phyloP scores from a whole-genome alignment of 345 rosid species.

The Chamaenerion angustifolium region DNA sequence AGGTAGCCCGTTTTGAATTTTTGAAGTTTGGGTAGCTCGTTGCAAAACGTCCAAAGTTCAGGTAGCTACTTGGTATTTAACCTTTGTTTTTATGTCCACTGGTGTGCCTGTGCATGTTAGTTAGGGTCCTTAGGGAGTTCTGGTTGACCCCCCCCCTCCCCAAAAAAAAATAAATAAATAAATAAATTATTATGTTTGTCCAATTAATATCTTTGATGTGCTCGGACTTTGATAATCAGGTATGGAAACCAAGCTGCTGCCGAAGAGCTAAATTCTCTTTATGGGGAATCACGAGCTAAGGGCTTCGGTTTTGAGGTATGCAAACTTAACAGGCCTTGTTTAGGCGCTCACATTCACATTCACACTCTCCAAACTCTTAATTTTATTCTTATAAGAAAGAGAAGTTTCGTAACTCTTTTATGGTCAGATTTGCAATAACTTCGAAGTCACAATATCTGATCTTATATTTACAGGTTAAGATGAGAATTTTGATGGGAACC shows the following conservation, averaged over 20 bases:
- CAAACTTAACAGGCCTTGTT: neutral
- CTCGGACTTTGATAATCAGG: constrained; percentile 19
- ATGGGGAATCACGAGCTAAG: constrained; percentile 62
- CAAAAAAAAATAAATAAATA: too few species aligned
- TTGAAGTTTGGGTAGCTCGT: too few species aligned
- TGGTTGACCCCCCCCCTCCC: too few species aligned
- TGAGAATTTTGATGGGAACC: constrained; percentile 94
- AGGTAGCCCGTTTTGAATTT: too few species aligned
- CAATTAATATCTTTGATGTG: neutral
- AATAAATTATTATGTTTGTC: constrained; percentile 1
- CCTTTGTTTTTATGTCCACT: too few species aligned
- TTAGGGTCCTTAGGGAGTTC: too few species aligned
- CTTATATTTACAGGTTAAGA: constrained; percentile 50
- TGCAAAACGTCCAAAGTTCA: too few species aligned
- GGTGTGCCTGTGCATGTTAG: too few species aligned
- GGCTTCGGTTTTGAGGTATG: constrained; percentile 84
- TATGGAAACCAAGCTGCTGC: constrained; percentile 71
- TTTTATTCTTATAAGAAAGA: neutral
- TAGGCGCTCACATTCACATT: too few species aligned
- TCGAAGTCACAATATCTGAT: neutral
- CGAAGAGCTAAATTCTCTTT: constrained; percentile 59
- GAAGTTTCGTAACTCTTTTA: neutral
- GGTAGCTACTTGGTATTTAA: too few species aligned
- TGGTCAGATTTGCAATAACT: neutral
- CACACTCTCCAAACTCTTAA: neutral